Evolutionary conservation across 441 rosid species (phyloP).

Genomic region (Erysimum cheiri): DNA sequence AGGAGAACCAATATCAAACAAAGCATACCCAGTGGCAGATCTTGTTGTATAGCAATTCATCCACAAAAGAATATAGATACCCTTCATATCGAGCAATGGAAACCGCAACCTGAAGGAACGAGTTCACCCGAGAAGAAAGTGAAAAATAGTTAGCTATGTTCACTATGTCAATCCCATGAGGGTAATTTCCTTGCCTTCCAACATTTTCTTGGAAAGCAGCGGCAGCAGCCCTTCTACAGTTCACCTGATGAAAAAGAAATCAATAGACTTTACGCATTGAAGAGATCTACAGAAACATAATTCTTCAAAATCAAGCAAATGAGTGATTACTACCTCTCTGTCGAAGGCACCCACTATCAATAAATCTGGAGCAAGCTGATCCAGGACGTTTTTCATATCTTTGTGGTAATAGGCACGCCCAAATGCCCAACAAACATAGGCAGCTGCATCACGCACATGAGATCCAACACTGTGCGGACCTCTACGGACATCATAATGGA

Average conservation of each 20-base stretch:
- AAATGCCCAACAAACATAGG: slow-evolving; percentile 99
- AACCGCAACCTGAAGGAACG: slow-evolving; percentile 83
- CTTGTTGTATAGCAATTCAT: slow-evolving; percentile 79
- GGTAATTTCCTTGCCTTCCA: slow-evolving; percentile 97
- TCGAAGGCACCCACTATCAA: slow-evolving; percentile 92
- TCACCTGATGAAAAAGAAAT: slow-evolving; percentile 66
- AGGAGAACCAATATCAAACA: slow-evolving; percentile 5
- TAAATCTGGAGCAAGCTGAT: slow-evolving; percentile 89
- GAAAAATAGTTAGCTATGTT: slow-evolving; percentile 94
- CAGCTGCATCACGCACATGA: slow-evolving; percentile 99
- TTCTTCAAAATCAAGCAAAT: slow-evolving; percentile 36
- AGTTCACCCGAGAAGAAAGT: slow-evolving; percentile 83
- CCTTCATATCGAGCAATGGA: slow-evolving; percentile 81
- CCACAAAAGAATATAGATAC: slow-evolving; percentile 83
- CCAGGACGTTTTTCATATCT: slow-evolving; percentile 84
- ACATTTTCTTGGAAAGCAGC: slow-evolving; percentile 99
- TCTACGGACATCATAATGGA: slow-evolving; percentile 95
- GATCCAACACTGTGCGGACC: slow-evolving; percentile 99
- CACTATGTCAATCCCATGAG: slow-evolving; percentile 97
- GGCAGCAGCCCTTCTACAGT: slow-evolving; percentile 98
- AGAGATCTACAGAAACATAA: slow-evolving; percentile 21
- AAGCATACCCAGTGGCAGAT: slow-evolving; percentile 94
- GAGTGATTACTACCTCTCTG: slow-evolving; percentile 72
- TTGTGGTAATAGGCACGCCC: slow-evolving; percentile 89
- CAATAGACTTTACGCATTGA: slow-evolving; percentile 30